These are phyloP conservation scores for Lactifluus volemus DNA, from an alignment of 768 basidiomycete species.

Conservation along the genomic window DNA sequence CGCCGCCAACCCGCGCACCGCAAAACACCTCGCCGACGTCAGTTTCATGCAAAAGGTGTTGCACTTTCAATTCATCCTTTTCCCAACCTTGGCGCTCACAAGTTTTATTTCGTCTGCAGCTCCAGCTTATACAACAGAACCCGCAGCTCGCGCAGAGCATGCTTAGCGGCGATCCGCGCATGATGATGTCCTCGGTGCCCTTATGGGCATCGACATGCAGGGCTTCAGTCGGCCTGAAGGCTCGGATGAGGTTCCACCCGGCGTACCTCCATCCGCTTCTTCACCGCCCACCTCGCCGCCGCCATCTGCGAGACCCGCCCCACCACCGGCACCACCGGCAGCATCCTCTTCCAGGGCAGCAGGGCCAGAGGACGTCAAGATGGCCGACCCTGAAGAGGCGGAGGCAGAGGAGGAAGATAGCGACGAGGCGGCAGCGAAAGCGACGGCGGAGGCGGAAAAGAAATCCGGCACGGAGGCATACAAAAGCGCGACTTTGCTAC, in stretches of 20 bases:
- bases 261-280: constrained; percentile 40
- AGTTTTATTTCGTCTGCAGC: constrained; percentile 27
- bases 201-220: constrained; percentile 90
- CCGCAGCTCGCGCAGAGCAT: constrained; percentile 50
- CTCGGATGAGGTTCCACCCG: constrained; percentile 69
- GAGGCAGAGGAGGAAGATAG: constrained; percentile 58
- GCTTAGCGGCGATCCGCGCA: constrained; percentile 72
- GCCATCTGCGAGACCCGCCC: constrained; percentile 28
- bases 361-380: constrained; percentile 49
- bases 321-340: constrained; percentile 29
- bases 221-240: constrained; percentile 80
- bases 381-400: constrained; percentile 44
- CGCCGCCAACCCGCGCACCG: constrained; percentile 78
- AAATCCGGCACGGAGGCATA: constrained; percentile 71
- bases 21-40: constrained; percentile 76
- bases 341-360: constrained; percentile 27
- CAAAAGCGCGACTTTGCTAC: constrained; percentile 76
- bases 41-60: constrained; percentile 63
- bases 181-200: constrained; percentile 88
- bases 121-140: constrained; percentile 60
- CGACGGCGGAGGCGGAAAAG: constrained; percentile 73
- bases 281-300: constrained; percentile 30
- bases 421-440: constrained; percentile 58
- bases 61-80: too few relatives aligned
- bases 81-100: background rate